Conservation (phyloP, 2,329 filamentous ascomycete species). For the Colletotrichum tofieldiae region DNA sequence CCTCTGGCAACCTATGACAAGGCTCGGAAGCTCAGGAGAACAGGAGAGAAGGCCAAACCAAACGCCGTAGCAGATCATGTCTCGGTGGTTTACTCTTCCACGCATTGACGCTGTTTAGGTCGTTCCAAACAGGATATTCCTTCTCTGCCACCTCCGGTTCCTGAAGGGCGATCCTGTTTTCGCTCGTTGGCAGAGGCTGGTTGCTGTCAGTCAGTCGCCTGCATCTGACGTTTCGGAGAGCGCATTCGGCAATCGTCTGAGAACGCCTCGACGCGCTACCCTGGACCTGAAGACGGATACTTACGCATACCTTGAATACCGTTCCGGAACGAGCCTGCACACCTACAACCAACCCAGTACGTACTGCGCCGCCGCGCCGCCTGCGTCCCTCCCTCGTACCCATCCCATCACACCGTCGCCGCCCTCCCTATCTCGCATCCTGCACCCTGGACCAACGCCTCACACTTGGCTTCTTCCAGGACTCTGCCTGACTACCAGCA, state of each 20-base stretch:
- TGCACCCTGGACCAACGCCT: slow-evolving; percentile 9
- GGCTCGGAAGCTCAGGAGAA: neutral
- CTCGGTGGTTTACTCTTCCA: slow-evolving; percentile 50
- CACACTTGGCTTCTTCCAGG: slow-evolving; percentile 10
- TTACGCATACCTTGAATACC: slow-evolving; percentile 18
- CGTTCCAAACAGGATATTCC: slow-evolving; percentile 32
- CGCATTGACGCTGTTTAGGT: slow-evolving; percentile 36
- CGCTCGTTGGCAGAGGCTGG: slow-evolving; percentile 19
- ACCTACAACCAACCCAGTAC: slow-evolving; percentile 10
- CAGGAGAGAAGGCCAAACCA: slow-evolving; percentile 26
- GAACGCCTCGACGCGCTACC: slow-evolving; percentile 40
- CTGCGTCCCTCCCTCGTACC: slow-evolving; percentile 27
- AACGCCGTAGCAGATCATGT: slow-evolving; percentile 57
- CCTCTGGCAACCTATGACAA: neutral
- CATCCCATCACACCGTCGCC: slow-evolving; percentile 6
- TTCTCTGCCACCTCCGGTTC: slow-evolving; percentile 18
- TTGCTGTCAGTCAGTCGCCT: slow-evolving; percentile 33
- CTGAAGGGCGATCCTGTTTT: slow-evolving; percentile 37
- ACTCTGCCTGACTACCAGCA: slow-evolving; percentile 15
- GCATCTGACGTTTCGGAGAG: slow-evolving; percentile 42
- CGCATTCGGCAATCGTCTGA: slow-evolving; percentile 42
- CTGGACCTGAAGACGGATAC: slow-evolving; percentile 23
- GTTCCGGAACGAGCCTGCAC: slow-evolving; percentile 16
- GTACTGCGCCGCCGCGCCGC: slow-evolving; percentile 3
- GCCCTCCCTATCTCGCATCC: slow-evolving; percentile 20